Evolutionary conservation across 2,329 filamentous ascomycete species (phyloP).

Genomic region (Colletotrichum tamarilloi): DNA sequence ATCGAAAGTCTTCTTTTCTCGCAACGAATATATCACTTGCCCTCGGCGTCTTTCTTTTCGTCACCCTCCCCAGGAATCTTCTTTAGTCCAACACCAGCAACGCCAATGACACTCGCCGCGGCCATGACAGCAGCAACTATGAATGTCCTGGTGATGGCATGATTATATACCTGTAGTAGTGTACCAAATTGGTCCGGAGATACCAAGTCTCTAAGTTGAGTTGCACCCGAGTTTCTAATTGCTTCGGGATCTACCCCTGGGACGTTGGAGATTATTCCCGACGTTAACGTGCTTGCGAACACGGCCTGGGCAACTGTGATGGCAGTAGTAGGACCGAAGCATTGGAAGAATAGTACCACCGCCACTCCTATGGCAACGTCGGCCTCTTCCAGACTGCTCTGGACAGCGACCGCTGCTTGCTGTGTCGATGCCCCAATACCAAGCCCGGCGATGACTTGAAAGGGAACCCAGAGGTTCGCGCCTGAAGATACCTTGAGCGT

Average conservation of each 20-base stretch:
- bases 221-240: constrained; percentile 7
- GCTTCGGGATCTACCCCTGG: not conserved
- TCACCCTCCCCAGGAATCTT: not conserved
- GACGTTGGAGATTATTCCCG: not conserved
- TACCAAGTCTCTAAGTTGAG: not conserved
- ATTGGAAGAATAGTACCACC: constrained; percentile 17
- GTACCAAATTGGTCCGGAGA: not conserved
- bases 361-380: constrained; percentile 22
- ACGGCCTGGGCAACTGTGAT: constrained; percentile 20
- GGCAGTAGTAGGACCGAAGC: constrained; percentile 15
- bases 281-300: not conserved
- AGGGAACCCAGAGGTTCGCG: constrained; percentile 47
- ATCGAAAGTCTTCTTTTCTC: no score
- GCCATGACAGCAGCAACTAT: constrained; percentile 18
- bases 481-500: constrained; percentile 37
- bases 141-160: constrained; percentile 16
- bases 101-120: constrained; percentile 20
- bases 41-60: not conserved
- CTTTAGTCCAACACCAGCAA: constrained; percentile 16
- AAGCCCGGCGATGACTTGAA: constrained; percentile 24
- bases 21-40: not conserved
- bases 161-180: constrained; percentile 12
- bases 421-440: constrained; percentile 21
- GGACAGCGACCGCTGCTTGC: constrained; percentile 22
- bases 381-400: not conserved